Percentiles rank a stretch among this genome's conserved stretches.
phyloP scores from a whole-genome alignment of 1,139 yeast genomes.

The Diutina catenulata region DNA sequence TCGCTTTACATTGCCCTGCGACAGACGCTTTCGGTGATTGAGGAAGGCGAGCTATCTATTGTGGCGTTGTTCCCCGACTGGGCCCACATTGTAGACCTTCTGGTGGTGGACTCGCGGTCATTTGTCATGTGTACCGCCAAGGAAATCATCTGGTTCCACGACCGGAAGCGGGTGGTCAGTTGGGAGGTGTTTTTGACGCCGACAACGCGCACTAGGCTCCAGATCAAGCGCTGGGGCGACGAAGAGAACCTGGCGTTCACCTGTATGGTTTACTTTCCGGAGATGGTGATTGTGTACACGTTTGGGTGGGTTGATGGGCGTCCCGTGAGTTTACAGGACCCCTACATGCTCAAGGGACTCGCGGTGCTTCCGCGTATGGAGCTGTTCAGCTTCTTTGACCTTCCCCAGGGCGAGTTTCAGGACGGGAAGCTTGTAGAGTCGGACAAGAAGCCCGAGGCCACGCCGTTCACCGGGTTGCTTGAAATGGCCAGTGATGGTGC shows the following conservation, averaged over 20 bases:
- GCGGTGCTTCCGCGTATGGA: not conserved
- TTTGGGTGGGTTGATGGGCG: not conserved
- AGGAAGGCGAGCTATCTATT: not conserved
- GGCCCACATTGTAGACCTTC: not conserved
- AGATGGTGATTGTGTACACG: not conserved
- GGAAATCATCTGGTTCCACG: constrained; percentile 1
- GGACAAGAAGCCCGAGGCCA: no score
- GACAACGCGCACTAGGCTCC: not conserved
- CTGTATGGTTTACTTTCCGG: not conserved
- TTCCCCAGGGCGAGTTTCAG: no score
- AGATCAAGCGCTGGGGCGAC: not conserved
- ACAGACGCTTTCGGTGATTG: not conserved
- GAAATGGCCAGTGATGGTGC: no score
- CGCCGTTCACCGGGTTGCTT: no score
- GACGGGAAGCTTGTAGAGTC: no score
- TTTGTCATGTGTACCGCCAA: not conserved
- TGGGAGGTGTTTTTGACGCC: not conserved
- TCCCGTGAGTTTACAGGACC: not conserved
- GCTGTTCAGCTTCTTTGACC: no score
- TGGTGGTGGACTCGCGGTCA: not conserved
- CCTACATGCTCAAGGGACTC: not conserved
- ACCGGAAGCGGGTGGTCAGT: not conserved
- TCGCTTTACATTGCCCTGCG: not conserved
- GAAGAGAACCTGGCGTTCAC: not conserved
- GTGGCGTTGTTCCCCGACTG: constrained; percentile 1